Conservation (phyloP, 345 rosid species). For the Anacardium occidentale region DNA sequence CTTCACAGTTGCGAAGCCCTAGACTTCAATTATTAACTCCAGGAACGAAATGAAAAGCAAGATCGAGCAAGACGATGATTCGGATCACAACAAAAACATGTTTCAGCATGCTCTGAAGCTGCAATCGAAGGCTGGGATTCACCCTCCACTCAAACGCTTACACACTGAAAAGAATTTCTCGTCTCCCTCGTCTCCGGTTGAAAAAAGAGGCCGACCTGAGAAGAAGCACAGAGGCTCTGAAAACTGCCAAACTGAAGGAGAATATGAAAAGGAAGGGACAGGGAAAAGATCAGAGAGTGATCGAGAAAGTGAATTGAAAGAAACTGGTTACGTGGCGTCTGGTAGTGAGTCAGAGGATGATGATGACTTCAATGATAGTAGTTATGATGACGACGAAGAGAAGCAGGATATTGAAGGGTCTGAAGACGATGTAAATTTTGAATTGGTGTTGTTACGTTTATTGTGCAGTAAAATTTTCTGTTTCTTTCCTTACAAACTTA, state of each 20-base stretch:
- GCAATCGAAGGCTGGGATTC: slow-evolving; percentile 63
- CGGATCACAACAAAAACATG: background rate
- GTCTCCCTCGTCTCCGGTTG: slow-evolving; percentile 54
- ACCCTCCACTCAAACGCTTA: slow-evolving; percentile 60
- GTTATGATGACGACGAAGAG: slow-evolving; percentile 59
- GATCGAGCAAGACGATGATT: no score
- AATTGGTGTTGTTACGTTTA: background rate
- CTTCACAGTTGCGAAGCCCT: no score
- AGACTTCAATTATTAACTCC: no score
- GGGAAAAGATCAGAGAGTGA: slow-evolving; percentile 25
- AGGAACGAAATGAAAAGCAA: no score
- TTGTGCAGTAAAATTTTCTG: background rate
- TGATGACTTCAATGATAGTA: slow-evolving; percentile 30
- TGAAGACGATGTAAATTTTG: slow-evolving; percentile 39
- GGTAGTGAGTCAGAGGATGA: slow-evolving; percentile 23
- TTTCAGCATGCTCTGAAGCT: slow-evolving; percentile 71
- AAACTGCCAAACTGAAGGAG: slow-evolving; percentile 51
- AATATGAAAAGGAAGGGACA: slow-evolving; percentile 17
- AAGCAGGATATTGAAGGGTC: slow-evolving; percentile 51
- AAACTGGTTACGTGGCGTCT: slow-evolving; percentile 11
- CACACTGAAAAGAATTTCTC: slow-evolving; percentile 60
- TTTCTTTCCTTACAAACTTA: background rate
- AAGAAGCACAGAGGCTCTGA: slow-evolving; percentile 33
- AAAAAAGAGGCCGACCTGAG: slow-evolving; percentile 76
- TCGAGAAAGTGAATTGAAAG: slow-evolving; percentile 15